Percentiles rank a stretch among this genome's conserved stretches.
Evolutionary conservation across 2,329 filamentous ascomycete species (phyloP).

Genomic region (Aspergillus clavatus): DNA sequence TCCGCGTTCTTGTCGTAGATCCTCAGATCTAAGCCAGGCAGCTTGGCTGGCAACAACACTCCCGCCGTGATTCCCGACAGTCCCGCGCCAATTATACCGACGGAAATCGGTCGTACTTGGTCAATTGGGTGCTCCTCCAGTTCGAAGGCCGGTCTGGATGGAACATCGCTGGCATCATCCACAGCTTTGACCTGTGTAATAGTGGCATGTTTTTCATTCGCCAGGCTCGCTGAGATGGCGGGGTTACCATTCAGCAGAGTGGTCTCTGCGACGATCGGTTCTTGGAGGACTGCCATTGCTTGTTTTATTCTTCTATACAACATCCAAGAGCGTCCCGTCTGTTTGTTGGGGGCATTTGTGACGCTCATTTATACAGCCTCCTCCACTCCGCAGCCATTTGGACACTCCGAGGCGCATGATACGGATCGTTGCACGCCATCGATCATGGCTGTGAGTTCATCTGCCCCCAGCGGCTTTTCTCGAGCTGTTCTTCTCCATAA

Average conservation of each 20-base stretch:
- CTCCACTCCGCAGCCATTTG: too few relatives aligned
- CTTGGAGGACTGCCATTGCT: constrained; percentile 12
- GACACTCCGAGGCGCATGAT: too few relatives aligned
- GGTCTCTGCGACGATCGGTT: constrained; percentile 2
- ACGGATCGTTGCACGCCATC: too few relatives aligned
- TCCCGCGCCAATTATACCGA: constrained; percentile 62
- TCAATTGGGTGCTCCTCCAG: constrained; percentile 47
- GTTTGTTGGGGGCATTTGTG: too few relatives aligned
- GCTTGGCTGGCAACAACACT: constrained; percentile 61
- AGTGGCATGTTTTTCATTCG: neutral
- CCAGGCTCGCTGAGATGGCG: too few relatives aligned
- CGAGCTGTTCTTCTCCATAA: too few relatives aligned
- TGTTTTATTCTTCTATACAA: too few relatives aligned
- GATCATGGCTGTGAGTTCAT: too few relatives aligned
- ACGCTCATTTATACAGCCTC: too few relatives aligned
- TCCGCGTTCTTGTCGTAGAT: constrained; percentile 66
- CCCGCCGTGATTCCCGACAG: constrained; percentile 61
- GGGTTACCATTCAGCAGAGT: neutral
- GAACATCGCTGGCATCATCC: constrained; percentile 3
- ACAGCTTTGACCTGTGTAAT: constrained; percentile 3
- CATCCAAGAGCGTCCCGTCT: too few relatives aligned
- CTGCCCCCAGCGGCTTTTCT: too few relatives aligned
- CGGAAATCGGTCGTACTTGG: constrained; percentile 46
- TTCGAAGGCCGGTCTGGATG: constrained; percentile 24
- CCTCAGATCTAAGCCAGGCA: constrained; percentile 61